Evolutionary conservation across 148 eudicot genomes (phyloP).

Genomic region (Chenopodium album): DNA sequence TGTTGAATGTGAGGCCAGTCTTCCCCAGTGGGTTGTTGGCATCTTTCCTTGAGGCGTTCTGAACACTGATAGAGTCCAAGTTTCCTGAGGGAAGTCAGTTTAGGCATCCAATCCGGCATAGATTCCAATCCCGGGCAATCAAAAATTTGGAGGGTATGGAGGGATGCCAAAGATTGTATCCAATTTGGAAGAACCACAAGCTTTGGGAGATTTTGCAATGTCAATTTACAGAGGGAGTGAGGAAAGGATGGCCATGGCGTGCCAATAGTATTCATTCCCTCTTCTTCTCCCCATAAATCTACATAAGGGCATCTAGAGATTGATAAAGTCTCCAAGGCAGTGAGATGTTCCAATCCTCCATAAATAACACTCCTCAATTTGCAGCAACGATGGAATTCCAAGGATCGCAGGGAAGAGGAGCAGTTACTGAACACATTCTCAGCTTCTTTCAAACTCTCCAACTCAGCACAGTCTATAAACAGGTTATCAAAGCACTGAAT

Average conservation of each 20-base stretch:
- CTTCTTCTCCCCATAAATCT: not conserved
- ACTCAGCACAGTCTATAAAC: rapidly evolving
- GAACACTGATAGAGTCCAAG: not conserved
- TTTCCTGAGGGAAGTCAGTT: conserved; percentile 6
- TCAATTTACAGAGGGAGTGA: not conserved
- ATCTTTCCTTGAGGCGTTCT: not conserved
- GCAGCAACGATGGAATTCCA: not conserved
- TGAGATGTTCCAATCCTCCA: conserved; percentile 20
- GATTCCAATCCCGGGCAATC: not conserved
- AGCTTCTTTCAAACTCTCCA: conserved; percentile 2
- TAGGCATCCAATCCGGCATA: conserved; percentile 19
- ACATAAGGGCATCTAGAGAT: not conserved
- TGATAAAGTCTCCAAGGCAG: not conserved
- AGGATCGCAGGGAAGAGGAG: not conserved
- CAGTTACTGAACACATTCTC: not conserved
- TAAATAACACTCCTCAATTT: not conserved
- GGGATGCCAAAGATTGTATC: conserved; percentile 3
- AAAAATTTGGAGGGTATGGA: not conserved
- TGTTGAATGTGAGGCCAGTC: conserved; percentile 11
- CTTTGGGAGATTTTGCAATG: not conserved
- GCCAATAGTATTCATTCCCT: not conserved
- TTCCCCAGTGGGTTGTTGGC: not conserved
- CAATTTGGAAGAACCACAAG: conserved; percentile 2
- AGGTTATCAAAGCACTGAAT: not conserved
- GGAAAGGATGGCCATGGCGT: conserved; percentile 10